Conservation (phyloP, 495 filamentous ascomycete species). For the Lophiostoma macrostomum region DNA sequence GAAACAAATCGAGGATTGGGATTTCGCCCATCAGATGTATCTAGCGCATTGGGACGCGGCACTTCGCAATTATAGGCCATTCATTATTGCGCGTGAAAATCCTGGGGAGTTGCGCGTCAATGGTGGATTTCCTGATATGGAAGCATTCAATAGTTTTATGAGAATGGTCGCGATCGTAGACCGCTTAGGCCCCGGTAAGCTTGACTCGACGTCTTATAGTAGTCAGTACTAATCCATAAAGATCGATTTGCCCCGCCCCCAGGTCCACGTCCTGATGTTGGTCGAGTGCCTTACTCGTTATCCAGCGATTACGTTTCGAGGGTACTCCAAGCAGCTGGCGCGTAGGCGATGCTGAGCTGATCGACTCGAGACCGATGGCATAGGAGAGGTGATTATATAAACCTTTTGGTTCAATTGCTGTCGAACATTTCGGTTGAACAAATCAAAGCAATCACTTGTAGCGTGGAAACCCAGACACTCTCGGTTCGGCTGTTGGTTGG, state of each 20-base stretch:
- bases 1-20: slow-evolving; percentile 28
- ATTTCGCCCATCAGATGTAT: slow-evolving; percentile 7
- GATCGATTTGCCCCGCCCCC: background rate
- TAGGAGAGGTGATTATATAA: too few relatives aligned
- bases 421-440: too few relatives aligned
- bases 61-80: slow-evolving; percentile 24
- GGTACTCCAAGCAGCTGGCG: slow-evolving; percentile 8
- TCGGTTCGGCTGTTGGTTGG: too few relatives aligned
- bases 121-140: slow-evolving; percentile 12
- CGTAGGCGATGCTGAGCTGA: background rate
- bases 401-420: too few relatives aligned
- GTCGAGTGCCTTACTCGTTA: background rate
- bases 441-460: too few relatives aligned
- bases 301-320: slow-evolving; percentile 3
- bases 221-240: background rate
- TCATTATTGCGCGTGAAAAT: slow-evolving; percentile 27
- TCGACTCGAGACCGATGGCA: background rate
- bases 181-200: slow-evolving; percentile 5
- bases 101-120: slow-evolving; percentile 12
- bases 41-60: slow-evolving; percentile 24
- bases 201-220: background rate
- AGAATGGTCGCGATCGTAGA: slow-evolving; percentile 5
- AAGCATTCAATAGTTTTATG: slow-evolving; percentile 11
- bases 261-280: background rate
- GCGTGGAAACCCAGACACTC: too few relatives aligned